phyloP scores from a whole-genome alignment of 176 grass and related monocot genomes.

The Zoysia japonica region DNA sequence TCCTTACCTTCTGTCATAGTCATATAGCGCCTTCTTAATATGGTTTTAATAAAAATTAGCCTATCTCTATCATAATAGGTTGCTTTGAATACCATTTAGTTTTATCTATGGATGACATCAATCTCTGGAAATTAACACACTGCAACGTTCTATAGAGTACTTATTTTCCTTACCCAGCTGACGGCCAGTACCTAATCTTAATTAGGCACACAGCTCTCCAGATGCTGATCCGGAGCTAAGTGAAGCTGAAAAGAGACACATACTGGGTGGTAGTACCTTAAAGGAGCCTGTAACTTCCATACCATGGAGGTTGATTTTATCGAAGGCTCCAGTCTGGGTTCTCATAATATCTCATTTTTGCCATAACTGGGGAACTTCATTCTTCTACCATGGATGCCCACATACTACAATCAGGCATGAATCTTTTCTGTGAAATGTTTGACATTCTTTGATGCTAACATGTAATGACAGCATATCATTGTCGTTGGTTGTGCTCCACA shows the following conservation, averaged over 20 bases:
- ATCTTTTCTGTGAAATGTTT: slow-evolving; percentile 20
- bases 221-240: slow-evolving; percentile 68
- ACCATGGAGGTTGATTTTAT: slow-evolving; percentile 93
- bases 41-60: not conserved
- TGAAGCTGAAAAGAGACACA: slow-evolving; percentile 66
- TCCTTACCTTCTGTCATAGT: not conserved
- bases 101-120: slow-evolving; percentile 9
- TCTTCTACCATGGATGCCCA: slow-evolving; percentile 98
- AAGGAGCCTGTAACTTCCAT: slow-evolving; percentile 86
- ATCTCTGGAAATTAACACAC: slow-evolving; percentile 11
- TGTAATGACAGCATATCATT: slow-evolving; percentile 13
- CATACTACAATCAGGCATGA: slow-evolving; percentile 93
- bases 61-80: not conserved
- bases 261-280: slow-evolving; percentile 59
- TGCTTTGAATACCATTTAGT: slow-evolving; percentile 10
- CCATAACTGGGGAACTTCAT: slow-evolving; percentile 99
- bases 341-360: slow-evolving; percentile 98
- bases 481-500: slow-evolving; percentile 11
- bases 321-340: slow-evolving; percentile 91
- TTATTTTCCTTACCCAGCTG: slow-evolving; percentile 24
- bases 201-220: slow-evolving; percentile 90
- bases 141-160: not conserved
- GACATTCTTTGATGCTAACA: not conserved
- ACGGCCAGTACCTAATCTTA: slow-evolving; percentile 20
- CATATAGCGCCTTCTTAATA: slow-evolving; percentile 1